Percentiles rank a stretch among this genome's conserved stretches.
phyloP scores from a whole-genome alignment of 768 basidiomycete genomes.

The Termitomyces sp. region DNA sequence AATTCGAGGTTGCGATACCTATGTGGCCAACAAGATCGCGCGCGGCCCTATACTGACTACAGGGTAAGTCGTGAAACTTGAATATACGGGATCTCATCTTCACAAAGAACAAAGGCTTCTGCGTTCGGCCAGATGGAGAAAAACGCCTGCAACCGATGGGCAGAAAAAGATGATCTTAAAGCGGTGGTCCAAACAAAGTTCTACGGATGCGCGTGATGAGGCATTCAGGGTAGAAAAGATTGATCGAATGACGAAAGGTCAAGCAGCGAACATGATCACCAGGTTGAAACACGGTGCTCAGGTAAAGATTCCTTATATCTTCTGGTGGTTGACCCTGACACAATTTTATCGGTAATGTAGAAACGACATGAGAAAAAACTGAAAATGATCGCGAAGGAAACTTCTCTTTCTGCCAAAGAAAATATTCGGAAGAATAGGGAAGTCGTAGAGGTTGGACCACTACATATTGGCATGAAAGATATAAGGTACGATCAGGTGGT shows the following conservation, averaged over 20 bases:
- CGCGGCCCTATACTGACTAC: conserved; percentile 39
- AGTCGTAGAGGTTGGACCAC: conserved; percentile 61
- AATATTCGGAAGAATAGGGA: conserved; percentile 47
- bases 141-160: conserved; percentile 52
- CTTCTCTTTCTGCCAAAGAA: conserved; percentile 45
- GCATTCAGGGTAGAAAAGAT: conserved; percentile 30
- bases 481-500: neutral
- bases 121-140: conserved; percentile 68
- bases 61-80: conserved; percentile 39
- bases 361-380: conserved; percentile 54
- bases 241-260: conserved; percentile 64
- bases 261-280: conserved; percentile 77
- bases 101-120: conserved; percentile 43
- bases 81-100: neutral
- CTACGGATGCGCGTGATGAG: conserved; percentile 19
- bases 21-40: conserved; percentile 54
- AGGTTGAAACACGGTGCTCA: conserved; percentile 75
- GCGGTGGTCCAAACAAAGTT: conserved; percentile 39
- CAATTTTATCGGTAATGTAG: conserved; percentile 30
- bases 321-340: neutral
- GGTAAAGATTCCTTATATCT: conserved; percentile 34
- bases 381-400: conserved; percentile 37
- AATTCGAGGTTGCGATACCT: conserved; percentile 69
- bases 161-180: conserved; percentile 60
- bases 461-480: conserved; percentile 21